phyloP scores from a whole-genome alignment of 2,329 filamentous ascomycete species.

The Juglanconis oblonga region DNA sequence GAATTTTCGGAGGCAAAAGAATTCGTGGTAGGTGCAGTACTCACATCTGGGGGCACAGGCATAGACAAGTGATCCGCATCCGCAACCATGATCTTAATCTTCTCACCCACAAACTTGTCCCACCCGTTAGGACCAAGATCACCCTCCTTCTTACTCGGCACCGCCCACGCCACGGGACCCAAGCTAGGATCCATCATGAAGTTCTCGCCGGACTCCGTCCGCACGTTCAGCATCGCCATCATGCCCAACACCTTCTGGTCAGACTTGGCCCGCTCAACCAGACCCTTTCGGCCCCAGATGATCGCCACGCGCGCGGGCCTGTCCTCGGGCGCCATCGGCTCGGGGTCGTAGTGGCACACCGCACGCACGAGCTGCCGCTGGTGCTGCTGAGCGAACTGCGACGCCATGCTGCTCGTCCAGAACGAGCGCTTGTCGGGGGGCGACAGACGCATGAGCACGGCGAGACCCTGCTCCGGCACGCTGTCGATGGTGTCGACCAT shows the following conservation, averaged over 20 bases:
- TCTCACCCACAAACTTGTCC: conserved; percentile 10
- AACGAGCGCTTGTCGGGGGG: conserved; percentile 9
- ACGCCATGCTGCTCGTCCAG: conserved; percentile 13
- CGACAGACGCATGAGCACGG: conserved; percentile 8
- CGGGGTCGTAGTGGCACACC: conserved; percentile 14
- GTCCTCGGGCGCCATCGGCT: conserved; percentile 3
- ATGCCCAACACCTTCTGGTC: conserved; percentile 14
- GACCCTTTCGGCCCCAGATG: conserved; percentile 10
- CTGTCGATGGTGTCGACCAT: conserved; percentile 14
- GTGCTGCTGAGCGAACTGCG: conserved; percentile 13
- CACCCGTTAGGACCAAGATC: conserved; percentile 15
- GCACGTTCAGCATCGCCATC: conserved; percentile 10
- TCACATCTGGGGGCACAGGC: conserved; percentile 16
- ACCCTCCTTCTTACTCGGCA: conserved; percentile 14
- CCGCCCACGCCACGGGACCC: conserved; percentile 10
- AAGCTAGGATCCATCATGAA: conserved; percentile 17
- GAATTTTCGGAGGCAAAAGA: background rate
- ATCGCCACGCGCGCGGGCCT: conserved; percentile 5
- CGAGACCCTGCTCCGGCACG: conserved; percentile 11
- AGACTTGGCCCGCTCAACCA: conserved; percentile 10
- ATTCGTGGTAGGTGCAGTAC: background rate
- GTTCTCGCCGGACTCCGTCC: conserved; percentile 6
- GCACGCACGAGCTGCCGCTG: conserved; percentile 13
- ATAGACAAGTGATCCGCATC: conserved; percentile 14
- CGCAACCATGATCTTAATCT: conserved; percentile 13